phyloP scores from a whole-genome alignment of 2,329 filamentous ascomycete species.

The Thelonectria rubi region DNA sequence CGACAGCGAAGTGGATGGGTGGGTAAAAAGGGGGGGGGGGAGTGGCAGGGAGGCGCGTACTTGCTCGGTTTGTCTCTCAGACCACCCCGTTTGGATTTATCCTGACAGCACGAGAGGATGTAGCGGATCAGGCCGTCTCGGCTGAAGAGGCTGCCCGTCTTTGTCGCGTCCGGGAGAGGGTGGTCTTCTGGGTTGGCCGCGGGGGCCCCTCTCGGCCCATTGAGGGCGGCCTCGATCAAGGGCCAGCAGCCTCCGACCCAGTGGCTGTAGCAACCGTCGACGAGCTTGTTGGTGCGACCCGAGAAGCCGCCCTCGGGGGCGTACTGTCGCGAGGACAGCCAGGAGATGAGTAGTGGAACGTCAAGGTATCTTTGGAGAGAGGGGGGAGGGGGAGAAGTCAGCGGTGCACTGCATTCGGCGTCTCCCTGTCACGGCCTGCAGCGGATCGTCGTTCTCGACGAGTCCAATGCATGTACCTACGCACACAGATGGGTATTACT shows the following conservation, averaged over 20 bases:
- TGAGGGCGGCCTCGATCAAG: slow-evolving; percentile 81
- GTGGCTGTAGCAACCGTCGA: slow-evolving; percentile 97
- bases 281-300: slow-evolving; percentile 95
- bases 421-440: slow-evolving; percentile 48
- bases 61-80: slow-evolving; percentile 93
- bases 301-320: slow-evolving; percentile 92
- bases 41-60: slow-evolving; percentile 57
- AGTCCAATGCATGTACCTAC: neutral
- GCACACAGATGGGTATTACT: slow-evolving; percentile 3
- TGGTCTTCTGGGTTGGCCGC: slow-evolving; percentile 42
- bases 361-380: slow-evolving; percentile 77
- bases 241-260: slow-evolving; percentile 98
- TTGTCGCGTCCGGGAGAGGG: slow-evolving; percentile 41
- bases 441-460: slow-evolving; percentile 38
- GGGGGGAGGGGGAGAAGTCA: slow-evolving; percentile 13
- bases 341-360: slow-evolving; percentile 78
- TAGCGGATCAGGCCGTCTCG: slow-evolving; percentile 88
- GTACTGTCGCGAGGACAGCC: slow-evolving; percentile 90
- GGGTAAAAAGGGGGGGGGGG: slow-evolving; percentile 15
- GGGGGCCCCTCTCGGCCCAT: slow-evolving; percentile 54
- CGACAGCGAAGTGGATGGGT: slow-evolving; percentile 17
- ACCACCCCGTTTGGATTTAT: slow-evolving; percentile 74
- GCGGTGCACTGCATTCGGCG: slow-evolving; percentile 15
- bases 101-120: slow-evolving; percentile 89
- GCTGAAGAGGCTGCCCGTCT: slow-evolving; percentile 70